Evolutionary conservation across 257 asterid genomes (phyloP), one percentile per base, ranked within the genome.

Genomic region (Solanum chmielewskii): DNA sequence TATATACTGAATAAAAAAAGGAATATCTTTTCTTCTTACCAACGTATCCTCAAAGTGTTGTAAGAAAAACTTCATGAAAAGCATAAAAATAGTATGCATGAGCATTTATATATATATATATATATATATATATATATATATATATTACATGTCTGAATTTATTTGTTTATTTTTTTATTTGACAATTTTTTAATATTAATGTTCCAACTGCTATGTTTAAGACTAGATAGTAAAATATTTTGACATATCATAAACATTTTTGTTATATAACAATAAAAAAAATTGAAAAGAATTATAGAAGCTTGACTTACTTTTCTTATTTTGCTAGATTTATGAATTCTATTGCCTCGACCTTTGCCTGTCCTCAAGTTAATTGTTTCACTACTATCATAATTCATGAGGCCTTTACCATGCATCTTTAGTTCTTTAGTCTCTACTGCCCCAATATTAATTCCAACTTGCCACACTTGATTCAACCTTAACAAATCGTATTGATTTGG

Each of bases 401-500:
- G 92, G 29, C 86, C 42, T 6, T 2, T 64, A 3, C 88, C 87
- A 87, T 94, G 98, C 92, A 87, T 90, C 73, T 73, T 16, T 11
- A 93, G 93, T 77, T 68, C 77, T 3, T 4, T 52, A 52, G 7
- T 85, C 7, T 69, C 94, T 1, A 2, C 89, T 5, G 25, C 70
- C 41, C n/a, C 64, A 56, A 29, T 41, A 39, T 66, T 56, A 37
- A 85, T 81, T 73, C 98, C 96, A 4, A 90, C 86, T 78, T 94
- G 98, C 95, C 94, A 92, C 42, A 94, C 95, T 6, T 91, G 76
- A 44, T 91, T 87, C 18, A 87, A 15, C 6, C 86, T 88, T 39
- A 90, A 88, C 4, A 44, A 39, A 3, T 90, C 73, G 83, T 90
- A 93, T 71, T 81, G 92, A 2, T 0, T 3, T 1, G 96, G 91